Conservation (phyloP, 75 land plant species). For the Isoetes taiwanensis region DNA sequence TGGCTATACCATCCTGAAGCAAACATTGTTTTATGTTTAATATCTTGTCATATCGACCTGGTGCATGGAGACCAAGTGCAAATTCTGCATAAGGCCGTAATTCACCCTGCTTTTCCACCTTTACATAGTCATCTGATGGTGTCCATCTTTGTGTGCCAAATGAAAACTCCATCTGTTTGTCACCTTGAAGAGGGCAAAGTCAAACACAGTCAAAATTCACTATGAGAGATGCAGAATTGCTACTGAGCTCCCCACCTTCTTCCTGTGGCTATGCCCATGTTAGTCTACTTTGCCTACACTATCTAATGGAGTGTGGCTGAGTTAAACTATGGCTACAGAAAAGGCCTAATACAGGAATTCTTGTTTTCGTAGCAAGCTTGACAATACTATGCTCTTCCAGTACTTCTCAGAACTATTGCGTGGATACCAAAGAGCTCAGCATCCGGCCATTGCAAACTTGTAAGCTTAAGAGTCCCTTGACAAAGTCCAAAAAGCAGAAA, state of each 20-base stretch:
- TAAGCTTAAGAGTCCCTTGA: neutral
- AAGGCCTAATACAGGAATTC: no score
- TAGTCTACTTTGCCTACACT: no score
- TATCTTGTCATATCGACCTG: conserved; percentile 85
- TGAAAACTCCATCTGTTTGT: conserved; percentile 99
- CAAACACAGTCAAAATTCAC: neutral
- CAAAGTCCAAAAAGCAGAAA: no score
- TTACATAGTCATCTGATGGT: conserved; percentile 17
- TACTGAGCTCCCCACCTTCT: no score
- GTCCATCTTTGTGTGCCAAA: conserved; percentile 58
- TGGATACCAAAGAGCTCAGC: neutral
- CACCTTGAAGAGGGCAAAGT: no score
- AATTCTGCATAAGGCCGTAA: conserved; percentile 13
- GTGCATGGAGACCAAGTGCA: conserved; percentile 85
- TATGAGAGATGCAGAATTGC: no score
- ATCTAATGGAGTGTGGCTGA: no score
- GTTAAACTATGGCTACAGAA: no score
- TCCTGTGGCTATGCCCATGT: no score
- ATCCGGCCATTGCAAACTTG: neutral
- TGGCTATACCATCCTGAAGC: conserved; percentile 66
- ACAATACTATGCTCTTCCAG: no score
- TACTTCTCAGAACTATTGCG: neutral
- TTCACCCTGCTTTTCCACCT: conserved; percentile 7
- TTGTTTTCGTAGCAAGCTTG: no score
- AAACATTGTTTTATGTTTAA: conserved; percentile 58